Percentiles rank a stretch among this genome's conserved stretches.
Conservation (phyloP, 768 basidiomycete genomes). For the Mycena metata region DNA sequence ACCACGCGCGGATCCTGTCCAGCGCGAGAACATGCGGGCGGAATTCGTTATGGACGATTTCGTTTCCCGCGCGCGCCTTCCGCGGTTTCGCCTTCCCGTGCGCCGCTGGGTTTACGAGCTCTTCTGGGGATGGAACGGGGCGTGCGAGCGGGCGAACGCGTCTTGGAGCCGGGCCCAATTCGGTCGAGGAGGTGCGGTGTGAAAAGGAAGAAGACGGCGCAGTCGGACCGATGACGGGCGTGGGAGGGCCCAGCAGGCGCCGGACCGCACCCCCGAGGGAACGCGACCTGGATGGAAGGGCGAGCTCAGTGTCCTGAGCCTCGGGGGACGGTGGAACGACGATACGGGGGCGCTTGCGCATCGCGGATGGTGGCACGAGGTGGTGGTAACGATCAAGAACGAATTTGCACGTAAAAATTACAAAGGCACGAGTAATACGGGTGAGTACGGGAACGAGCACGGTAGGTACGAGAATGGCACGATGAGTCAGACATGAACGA, state of each 20-base stretch:
- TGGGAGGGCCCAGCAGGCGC: too few species aligned
- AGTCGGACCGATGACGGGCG: too few species aligned
- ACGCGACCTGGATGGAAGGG: too few species aligned
- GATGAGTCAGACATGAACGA: background rate
- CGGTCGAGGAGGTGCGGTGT: too few species aligned
- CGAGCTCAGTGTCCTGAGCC: too few species aligned
- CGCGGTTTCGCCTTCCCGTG: background rate
- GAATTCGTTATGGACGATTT: constrained; percentile 16
- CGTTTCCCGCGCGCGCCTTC: background rate
- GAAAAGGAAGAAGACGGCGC: too few species aligned
- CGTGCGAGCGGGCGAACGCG: background rate
- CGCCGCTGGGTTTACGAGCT: background rate
- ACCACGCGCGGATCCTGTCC: constrained; percentile 41
- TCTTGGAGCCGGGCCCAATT: too few species aligned
- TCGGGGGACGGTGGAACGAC: too few species aligned
- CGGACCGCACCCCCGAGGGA: too few species aligned
- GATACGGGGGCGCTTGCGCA: too few species aligned
- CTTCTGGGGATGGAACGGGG: background rate
- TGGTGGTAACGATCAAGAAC: background rate
- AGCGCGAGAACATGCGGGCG: constrained; percentile 40
- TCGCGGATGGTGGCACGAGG: too few species aligned
- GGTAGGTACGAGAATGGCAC: background rate
- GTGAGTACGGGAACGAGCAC: too few species aligned
- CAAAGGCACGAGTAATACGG: background rate
- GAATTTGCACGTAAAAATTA: background rate